phyloP scores from a whole-genome alignment of 2,329 filamentous ascomycete genomes.

The Penicillium polonicum region DNA sequence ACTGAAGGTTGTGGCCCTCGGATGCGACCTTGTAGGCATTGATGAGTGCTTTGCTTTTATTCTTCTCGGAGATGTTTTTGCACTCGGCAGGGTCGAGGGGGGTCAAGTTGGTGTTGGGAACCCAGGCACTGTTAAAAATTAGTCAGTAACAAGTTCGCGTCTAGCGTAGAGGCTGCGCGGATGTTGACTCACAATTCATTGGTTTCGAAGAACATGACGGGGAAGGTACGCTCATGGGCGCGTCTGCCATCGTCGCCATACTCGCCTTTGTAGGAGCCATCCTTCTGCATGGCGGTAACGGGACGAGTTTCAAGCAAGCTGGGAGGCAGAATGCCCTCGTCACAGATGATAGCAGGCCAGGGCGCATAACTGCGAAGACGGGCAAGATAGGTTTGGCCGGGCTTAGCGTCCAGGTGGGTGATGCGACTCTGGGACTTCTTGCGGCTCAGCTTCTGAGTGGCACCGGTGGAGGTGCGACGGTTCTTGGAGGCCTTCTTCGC shows the following conservation, averaged over 20 bases:
- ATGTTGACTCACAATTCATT: conserved; percentile 85
- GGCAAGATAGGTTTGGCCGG: conserved; percentile 88
- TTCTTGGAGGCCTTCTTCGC: conserved; percentile 53
- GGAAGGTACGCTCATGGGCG: conserved; percentile 78
- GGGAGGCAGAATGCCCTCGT: conserved; percentile 88
- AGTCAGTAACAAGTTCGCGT: conserved; percentile 5
- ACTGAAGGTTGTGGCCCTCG: conserved; percentile 71
- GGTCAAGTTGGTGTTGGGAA: conserved; percentile 76
- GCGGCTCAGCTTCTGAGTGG: conserved; percentile 75
- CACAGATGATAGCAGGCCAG: conserved; percentile 92
- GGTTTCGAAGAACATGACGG: conserved; percentile 90
- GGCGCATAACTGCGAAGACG: conserved; percentile 92
- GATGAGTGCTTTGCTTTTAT: conserved; percentile 77
- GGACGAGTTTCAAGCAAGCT: conserved; percentile 75
- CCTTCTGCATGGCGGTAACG: conserved; percentile 74
- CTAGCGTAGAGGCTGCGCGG: not conserved
- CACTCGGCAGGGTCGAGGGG: conserved; percentile 74
- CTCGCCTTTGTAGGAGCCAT: conserved; percentile 84
- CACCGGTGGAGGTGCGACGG: conserved; percentile 70
- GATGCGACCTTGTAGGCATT: conserved; percentile 77
- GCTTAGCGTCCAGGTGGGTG: conserved; percentile 74
- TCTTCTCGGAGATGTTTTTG: conserved; percentile 63
- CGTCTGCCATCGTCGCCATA: conserved; percentile 87
- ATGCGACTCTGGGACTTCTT: conserved; percentile 76
- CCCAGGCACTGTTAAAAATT: conserved; percentile 70